Conservation (phyloP, 352 stramenopile genomes). For the Hyaloperonospora brassicae region DNA sequence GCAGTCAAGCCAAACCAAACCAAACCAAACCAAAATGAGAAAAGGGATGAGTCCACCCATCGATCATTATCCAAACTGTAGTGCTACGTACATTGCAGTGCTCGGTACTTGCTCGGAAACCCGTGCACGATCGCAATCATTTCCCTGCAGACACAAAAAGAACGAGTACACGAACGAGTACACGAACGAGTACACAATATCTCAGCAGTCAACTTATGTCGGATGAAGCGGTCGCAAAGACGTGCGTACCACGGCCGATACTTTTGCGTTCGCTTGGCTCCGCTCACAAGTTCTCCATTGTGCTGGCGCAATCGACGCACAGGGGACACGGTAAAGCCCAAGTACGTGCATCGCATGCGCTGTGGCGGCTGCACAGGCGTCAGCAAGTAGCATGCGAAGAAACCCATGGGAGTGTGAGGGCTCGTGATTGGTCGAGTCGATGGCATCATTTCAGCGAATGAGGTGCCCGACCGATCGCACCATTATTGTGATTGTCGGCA, state of each 20-base stretch:
- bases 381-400: slow-evolving; percentile 73
- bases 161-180: background rate
- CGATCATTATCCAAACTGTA: background rate
- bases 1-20: background rate
- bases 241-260: slow-evolving; percentile 46
- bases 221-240: background rate
- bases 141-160: slow-evolving; percentile 32
- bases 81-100: slow-evolving; percentile 54
- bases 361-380: slow-evolving; percentile 44
- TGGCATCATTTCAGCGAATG: slow-evolving; percentile 4
- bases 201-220: background rate
- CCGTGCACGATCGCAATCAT: slow-evolving; percentile 68
- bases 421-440: background rate
- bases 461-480: background rate
- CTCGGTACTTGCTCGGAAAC: slow-evolving; percentile 67
- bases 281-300: slow-evolving; percentile 62
- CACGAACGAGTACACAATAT: background rate
- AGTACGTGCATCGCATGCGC: slow-evolving; percentile 52
- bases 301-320: slow-evolving; percentile 59
- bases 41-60: background rate
- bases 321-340: slow-evolving; percentile 59
- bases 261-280: slow-evolving; percentile 50
- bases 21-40: background rate
- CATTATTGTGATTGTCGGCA: background rate
- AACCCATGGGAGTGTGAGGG: slow-evolving; percentile 14